Evolutionary conservation across 495 filamentous ascomycete genomes (phyloP).

Genomic region (Xylaria bambusicola): DNA sequence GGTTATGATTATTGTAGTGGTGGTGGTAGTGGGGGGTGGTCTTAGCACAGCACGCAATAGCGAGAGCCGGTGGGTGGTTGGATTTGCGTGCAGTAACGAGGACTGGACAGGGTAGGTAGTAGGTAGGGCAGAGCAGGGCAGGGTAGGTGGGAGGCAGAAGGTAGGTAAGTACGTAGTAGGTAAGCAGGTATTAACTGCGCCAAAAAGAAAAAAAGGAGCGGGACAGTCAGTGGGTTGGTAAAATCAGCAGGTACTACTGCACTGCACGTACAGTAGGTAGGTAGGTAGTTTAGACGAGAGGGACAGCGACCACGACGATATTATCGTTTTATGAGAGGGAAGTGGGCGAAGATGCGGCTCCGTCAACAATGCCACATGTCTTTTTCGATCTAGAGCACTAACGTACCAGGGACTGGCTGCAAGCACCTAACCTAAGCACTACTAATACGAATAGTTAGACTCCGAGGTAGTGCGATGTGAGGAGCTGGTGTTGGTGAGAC

Average conservation of each 20-base stretch:
- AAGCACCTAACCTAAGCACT: too few relatives aligned
- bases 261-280: too few relatives aligned
- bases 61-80: conserved; percentile 8
- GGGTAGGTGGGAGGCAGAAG: background rate
- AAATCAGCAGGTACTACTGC: too few relatives aligned
- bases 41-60: conserved; percentile 21
- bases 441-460: too few relatives aligned
- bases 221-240: too few relatives aligned
- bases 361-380: conserved; percentile 39
- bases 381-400: conserved; percentile 18
- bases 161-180: too few relatives aligned
- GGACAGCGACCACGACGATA: conserved; percentile 10
- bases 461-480: too few relatives aligned
- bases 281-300: too few relatives aligned
- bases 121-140: conserved; percentile 5
- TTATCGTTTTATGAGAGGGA: conserved; percentile 16
- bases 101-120: background rate
- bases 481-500: too few relatives aligned
- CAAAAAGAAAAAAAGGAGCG: too few relatives aligned
- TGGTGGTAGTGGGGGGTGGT: conserved; percentile 17
- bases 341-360: conserved; percentile 10
- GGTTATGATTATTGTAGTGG: conserved; percentile 12
- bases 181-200: background rate
- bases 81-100: conserved; percentile 15
- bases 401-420: background rate